Evolutionary conservation across 2,329 filamentous ascomycete species (phyloP).

Genomic region (Epichloe uncinata): DNA sequence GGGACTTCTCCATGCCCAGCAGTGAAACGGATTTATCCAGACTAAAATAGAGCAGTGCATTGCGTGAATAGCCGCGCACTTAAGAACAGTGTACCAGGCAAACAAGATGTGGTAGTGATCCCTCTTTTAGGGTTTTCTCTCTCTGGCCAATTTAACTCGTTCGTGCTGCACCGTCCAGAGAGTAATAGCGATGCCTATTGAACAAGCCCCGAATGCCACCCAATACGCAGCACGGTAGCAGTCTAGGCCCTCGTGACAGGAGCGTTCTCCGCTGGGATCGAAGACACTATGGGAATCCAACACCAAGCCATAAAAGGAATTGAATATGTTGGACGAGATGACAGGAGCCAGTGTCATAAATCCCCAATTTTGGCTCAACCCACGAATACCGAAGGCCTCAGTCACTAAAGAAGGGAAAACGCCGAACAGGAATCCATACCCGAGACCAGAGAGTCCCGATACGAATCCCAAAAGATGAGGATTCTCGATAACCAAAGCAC

Average conservation of each 20-base stretch:
- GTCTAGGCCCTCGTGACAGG: slow-evolving; percentile 61
- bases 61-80: background rate
- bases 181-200: slow-evolving; percentile 54
- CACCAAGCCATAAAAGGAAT: slow-evolving; percentile 73
- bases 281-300: slow-evolving; percentile 70
- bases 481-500: slow-evolving; percentile 60
- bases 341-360: slow-evolving; percentile 86
- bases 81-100: background rate
- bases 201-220: slow-evolving; percentile 60
- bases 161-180: slow-evolving; percentile 57
- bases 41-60: no score
- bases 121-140: slow-evolving; percentile 10
- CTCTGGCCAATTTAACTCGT: slow-evolving; percentile 24
- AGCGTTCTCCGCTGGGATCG: slow-evolving; percentile 52
- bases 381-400: slow-evolving; percentile 81
- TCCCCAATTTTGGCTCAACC: slow-evolving; percentile 91
- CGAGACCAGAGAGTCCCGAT: slow-evolving; percentile 72
- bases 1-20: no score
- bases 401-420: slow-evolving; percentile 78
- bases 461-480: slow-evolving; percentile 66
- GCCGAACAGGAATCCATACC: slow-evolving; percentile 87
- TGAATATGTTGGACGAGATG: slow-evolving; percentile 81
- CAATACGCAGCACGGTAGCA: slow-evolving; percentile 77
- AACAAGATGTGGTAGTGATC: background rate
- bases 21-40: no score